phyloP scores from a whole-genome alignment of 176 grass and related monocot genomes.

The sorghum (Sorghum bicolor) region Sorghum_bicolor_NCBIv3 NC_012874.2:8369501-8370000 shows the following conservation, averaged over 20 bases:
- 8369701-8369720: no score
- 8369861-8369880: neutral
- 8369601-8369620: constrained; percentile 17
- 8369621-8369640: constrained; percentile 21
- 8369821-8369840: neutral
- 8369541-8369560: neutral
- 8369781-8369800: no score
- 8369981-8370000: no score
- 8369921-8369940: no score
- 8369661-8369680: no score
- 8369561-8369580: constrained; percentile 7
- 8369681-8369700: no score
- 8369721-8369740: no score
- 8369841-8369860: constrained; percentile 10
- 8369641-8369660: neutral
- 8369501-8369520: neutral
- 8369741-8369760: neutral
- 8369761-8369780: neutral
- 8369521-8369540: neutral
- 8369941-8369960: no score
- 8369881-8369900: no score
- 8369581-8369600: constrained; percentile 19
- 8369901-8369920: no score
- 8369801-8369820: neutral
- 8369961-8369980: no score